Evolutionary conservation across 1,284 basidiomycete genomes (phyloP).

Genomic region (Moesziomyces sp.): DNA sequence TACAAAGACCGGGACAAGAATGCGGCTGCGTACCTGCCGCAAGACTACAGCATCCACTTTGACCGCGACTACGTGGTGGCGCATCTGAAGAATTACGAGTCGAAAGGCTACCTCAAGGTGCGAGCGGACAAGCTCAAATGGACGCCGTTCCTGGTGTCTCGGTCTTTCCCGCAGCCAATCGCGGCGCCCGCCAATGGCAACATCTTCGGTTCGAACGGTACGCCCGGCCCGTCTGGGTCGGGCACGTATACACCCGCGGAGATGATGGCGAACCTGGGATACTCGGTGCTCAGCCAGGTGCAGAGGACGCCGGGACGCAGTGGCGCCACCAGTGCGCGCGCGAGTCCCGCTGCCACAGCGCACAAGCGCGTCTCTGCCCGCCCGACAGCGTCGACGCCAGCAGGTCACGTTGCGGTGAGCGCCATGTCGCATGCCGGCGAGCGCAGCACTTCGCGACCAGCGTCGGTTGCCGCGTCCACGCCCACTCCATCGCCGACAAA

Average conservation of each 20-base stretch:
- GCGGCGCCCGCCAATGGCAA: slow-evolving; percentile 5
- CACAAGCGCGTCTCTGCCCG: slow-evolving; percentile 5
- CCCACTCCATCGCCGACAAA: not conserved
- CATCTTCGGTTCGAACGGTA: slow-evolving; percentile 19
- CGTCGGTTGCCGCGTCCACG: not conserved
- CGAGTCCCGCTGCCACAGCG: slow-evolving; percentile 22
- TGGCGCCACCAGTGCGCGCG: slow-evolving; percentile 14
- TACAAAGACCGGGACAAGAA: slow-evolving; percentile 65
- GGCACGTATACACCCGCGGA: slow-evolving; percentile 34
- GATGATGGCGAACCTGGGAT: slow-evolving; percentile 44
- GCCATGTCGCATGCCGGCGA: not conserved
- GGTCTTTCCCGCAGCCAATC: slow-evolving; percentile 67
- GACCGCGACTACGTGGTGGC: slow-evolving; percentile 77
- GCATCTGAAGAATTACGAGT: slow-evolving; percentile 78
- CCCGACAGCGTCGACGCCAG: slow-evolving; percentile 2
- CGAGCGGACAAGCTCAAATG: slow-evolving; percentile 89
- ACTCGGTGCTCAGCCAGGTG: slow-evolving; percentile 32
- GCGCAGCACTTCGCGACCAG: too few species aligned
- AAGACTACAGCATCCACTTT: slow-evolving; percentile 81
- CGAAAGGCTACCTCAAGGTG: slow-evolving; percentile 83
- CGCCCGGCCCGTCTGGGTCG: slow-evolving; percentile 25
- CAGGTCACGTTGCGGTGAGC: not conserved
- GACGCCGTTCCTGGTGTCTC: slow-evolving; percentile 86
- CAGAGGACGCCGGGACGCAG: slow-evolving; percentile 33
- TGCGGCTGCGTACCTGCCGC: slow-evolving; percentile 73